Base-by-base conservation (phyloP, 768 basidiomycete genomes). In the Podaxis carcinomalis region DNA sequence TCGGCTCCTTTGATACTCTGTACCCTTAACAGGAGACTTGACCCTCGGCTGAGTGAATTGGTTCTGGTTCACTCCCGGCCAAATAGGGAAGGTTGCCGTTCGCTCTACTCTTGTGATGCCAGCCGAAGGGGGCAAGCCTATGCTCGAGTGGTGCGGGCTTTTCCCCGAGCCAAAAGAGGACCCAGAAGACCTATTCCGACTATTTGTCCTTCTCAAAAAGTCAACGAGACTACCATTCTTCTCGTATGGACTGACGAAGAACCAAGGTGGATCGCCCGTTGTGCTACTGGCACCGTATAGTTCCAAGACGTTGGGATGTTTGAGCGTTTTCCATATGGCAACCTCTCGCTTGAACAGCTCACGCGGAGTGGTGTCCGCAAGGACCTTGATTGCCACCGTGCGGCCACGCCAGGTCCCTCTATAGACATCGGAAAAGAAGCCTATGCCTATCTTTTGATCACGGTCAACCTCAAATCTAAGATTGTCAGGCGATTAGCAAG, bases 241-340 rank as follows among this genome's bases (percentile, higher is more conserved):
- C 73, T 83, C 78, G 70, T 89, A 92, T 46, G 89, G 87, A 66
- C 85, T 87, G 50, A 95, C 90, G 56, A 90, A 81, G 75, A 89
- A 91, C 85, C 86, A 92, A 13, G 89, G 90, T 10, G 85, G 83
- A 49, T 88, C 85, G 7, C 59, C 59, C 10, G 78, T 75, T 1
- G 89, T 79, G 65, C 86, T 89, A 27, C 88, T 90, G 11, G 93
- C 93, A 1, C 92, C 93, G 63, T 83, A 87, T n/a, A 95, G 78
- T 64, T 83, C 81, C 53, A 93, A 75, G 4, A 95, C 86, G 65
- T 90, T 84, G 11, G 81, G 79, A 67, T 93, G 92, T 57, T 73
- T 74, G 14, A 95, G 78, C 3, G 73, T 74, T 62, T 86, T 83
- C 93, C 93, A 94, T 7, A 90, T 83, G 51, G 78, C 78, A 21